phyloP scores from a whole-genome alignment of 2,329 filamentous ascomycete species.

The Pseudocercospora crystallina region DNA sequence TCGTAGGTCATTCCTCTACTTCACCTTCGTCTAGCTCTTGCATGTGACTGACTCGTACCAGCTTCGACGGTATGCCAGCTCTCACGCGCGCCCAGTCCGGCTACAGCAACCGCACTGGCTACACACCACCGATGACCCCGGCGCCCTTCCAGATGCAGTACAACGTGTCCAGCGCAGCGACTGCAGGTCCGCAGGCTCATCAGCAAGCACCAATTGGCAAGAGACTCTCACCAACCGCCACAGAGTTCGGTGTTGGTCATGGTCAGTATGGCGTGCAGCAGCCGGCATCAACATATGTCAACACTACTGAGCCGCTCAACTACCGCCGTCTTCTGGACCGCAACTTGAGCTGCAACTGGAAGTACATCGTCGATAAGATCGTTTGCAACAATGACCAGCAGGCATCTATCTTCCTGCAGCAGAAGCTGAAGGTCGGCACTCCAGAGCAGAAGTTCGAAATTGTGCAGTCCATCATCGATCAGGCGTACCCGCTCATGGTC shows the following conservation, averaged over 20 bases:
- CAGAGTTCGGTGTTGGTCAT: conserved; percentile 44
- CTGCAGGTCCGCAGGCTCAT: background rate
- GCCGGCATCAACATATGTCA: conserved; percentile 61
- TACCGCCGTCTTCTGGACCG: conserved; percentile 93
- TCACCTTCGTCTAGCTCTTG: background rate
- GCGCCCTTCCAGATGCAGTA: conserved; percentile 26
- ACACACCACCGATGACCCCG: conserved; percentile 32
- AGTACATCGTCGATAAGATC: conserved; percentile 99
- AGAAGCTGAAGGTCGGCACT: conserved; percentile 96
- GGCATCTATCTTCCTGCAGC: conserved; percentile 96
- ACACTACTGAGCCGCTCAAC: conserved; percentile 88
- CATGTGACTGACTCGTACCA: conserved; percentile 14
- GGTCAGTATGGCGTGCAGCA: conserved; percentile 30
- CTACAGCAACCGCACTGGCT: conserved; percentile 14
- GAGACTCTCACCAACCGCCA: conserved; percentile 47
- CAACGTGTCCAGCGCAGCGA: conserved; percentile 14
- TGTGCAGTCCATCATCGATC: conserved; percentile 90
- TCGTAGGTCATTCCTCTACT: conserved; percentile 17
- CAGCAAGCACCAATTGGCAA: conserved; percentile 38
- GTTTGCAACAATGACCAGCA: conserved; percentile 99
- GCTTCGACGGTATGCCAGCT: conserved; percentile 18
- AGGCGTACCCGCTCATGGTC: conserved; percentile 94
- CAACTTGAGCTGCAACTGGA: conserved; percentile 98
- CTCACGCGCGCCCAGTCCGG: conserved; percentile 12
- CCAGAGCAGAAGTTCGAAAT: conserved; percentile 96